These are phyloP conservation scores for Apiotrichum sp. DNA, from an alignment of 1,284 basidiomycete genomes.

Conservation along the genomic window DNA sequence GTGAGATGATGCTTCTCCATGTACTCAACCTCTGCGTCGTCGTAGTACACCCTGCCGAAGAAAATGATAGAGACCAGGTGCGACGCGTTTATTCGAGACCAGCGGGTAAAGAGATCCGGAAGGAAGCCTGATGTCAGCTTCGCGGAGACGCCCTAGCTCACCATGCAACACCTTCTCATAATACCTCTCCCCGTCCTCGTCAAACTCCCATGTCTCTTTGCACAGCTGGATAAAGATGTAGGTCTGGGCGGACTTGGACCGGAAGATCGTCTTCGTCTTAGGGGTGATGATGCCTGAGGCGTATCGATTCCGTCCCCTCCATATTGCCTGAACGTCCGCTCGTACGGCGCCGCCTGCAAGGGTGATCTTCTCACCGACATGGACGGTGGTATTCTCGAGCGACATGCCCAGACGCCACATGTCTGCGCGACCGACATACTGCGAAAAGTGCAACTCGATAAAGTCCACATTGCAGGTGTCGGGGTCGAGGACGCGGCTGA, in stretches of 20 bases:
- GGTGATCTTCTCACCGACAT: slow-evolving; percentile 57
- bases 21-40: slow-evolving; percentile 70
- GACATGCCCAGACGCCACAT: slow-evolving; percentile 82
- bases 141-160: slow-evolving; percentile 19
- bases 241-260: slow-evolving; percentile 83
- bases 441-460: slow-evolving; percentile 84
- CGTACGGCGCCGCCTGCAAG: slow-evolving; percentile 58
- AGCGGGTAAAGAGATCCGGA: slow-evolving; percentile 72
- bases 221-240: slow-evolving; percentile 89
- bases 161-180: slow-evolving; percentile 90
- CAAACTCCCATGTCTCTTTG: slow-evolving; percentile 93
- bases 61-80: slow-evolving; percentile 92
- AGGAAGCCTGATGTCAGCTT: slow-evolving; percentile 55
- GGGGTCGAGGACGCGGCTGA: slow-evolving; percentile 46
- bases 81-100: slow-evolving; percentile 76
- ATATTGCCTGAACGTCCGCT: slow-evolving; percentile 72
- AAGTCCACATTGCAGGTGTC: slow-evolving; percentile 64
- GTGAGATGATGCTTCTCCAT: slow-evolving; percentile 38
- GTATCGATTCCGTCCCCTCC: slow-evolving; percentile 48
- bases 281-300: slow-evolving; percentile 75
- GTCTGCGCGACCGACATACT: slow-evolving; percentile 84
- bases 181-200: slow-evolving; percentile 90
- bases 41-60: slow-evolving; percentile 90
- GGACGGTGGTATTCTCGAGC: slow-evolving; percentile 52
- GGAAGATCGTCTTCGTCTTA: slow-evolving; percentile 79